Evolutionary conservation across 2,329 filamentous ascomycete species (phyloP).

Genomic region (Elsinoe necatrix): DNA sequence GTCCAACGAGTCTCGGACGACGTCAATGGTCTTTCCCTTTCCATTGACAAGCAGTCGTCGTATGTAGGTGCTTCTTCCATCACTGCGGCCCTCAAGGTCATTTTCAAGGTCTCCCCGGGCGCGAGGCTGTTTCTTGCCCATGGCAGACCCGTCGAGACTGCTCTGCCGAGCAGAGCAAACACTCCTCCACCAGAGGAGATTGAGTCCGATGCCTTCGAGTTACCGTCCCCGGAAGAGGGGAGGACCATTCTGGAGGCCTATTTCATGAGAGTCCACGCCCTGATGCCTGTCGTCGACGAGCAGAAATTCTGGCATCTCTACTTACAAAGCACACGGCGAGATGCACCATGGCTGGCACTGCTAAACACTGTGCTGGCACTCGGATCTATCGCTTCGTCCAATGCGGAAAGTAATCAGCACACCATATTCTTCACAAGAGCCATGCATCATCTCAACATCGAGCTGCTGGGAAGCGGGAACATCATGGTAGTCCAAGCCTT

Average conservation of each 20-base stretch:
- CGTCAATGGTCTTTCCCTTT: constrained; percentile 27
- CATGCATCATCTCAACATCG: constrained; percentile 25
- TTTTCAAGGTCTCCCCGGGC: constrained; percentile 26
- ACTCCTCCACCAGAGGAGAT: constrained; percentile 21
- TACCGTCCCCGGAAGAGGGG: constrained; percentile 22
- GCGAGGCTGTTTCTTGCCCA: constrained; percentile 24
- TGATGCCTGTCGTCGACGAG: constrained; percentile 31
- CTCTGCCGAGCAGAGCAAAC: constrained; percentile 23
- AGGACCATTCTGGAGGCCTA: constrained; percentile 27
- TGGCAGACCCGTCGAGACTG: constrained; percentile 20
- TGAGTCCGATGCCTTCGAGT: constrained; percentile 18
- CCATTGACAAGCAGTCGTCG: constrained; percentile 26
- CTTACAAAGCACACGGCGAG: constrained; percentile 25
- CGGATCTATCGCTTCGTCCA: constrained; percentile 25
- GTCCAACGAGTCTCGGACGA: constrained; percentile 35
- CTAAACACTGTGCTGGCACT: constrained; percentile 29
- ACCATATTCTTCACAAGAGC: constrained; percentile 26
- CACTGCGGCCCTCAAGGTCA: constrained; percentile 28
- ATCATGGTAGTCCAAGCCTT: constrained; percentile 27
- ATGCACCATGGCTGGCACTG: constrained; percentile 27
- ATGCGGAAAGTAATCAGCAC: constrained; percentile 25
- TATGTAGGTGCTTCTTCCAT: constrained; percentile 29
- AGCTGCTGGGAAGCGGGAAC: constrained; percentile 27
- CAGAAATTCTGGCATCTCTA: constrained; percentile 27
- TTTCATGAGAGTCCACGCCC: constrained; percentile 26